Conservation (phyloP, 176 grass and related monocot genomes). For the Puccinellia tenuiflora region DNA sequence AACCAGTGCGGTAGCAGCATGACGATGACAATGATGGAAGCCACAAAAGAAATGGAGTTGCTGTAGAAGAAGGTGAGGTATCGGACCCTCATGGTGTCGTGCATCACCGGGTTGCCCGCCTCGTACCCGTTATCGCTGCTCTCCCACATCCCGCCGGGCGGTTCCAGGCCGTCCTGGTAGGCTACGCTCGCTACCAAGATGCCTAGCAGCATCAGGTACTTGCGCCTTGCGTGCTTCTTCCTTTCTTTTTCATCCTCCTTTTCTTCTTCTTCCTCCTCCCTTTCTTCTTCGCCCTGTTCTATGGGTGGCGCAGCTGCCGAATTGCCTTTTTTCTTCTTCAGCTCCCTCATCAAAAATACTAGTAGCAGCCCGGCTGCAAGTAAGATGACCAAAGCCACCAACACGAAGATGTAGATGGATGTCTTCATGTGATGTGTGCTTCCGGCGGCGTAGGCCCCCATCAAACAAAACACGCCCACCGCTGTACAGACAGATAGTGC, state of each 20-base stretch:
- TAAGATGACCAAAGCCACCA: not conserved
- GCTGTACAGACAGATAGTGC: conserved; percentile 29
- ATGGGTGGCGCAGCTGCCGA: not conserved
- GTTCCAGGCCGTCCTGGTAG: not conserved
- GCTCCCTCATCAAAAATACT: not conserved
- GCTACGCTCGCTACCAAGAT: conserved; percentile 24
- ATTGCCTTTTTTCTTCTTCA: not conserved
- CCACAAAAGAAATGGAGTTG: not conserved
- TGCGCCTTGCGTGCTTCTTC: not conserved
- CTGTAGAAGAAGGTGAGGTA: not conserved
- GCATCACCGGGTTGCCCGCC: not conserved
- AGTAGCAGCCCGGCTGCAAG: not conserved
- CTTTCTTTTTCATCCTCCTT: not conserved
- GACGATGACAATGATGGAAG: conserved; percentile 1
- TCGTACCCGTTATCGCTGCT: not conserved
- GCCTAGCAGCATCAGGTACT: conserved; percentile 11
- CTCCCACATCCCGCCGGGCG: not conserved
- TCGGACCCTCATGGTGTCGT: not conserved
- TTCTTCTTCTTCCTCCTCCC: not conserved
- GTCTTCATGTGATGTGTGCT: conserved; percentile 4
- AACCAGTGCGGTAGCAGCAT: not conserved
- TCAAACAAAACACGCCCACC: conserved; percentile 14
- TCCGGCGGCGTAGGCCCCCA: conserved; percentile 35
- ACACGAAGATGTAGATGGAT: conserved; percentile 17
- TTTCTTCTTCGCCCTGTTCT: not conserved